Evolutionary conservation across 257 asterid species (phyloP).

Genomic region (Solanum sejunctum): DNA sequence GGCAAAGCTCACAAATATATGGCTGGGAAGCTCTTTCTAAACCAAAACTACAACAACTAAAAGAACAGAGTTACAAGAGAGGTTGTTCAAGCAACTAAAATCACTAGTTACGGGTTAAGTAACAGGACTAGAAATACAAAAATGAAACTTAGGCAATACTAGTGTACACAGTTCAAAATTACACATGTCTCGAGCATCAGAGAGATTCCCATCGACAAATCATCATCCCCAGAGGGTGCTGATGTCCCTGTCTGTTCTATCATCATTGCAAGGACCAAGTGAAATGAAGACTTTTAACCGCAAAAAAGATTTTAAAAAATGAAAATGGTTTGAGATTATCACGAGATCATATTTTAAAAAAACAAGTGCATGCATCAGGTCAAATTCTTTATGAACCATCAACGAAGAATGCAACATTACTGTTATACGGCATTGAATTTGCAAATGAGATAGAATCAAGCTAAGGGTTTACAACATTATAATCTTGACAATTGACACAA

Average conservation of each 20-base stretch:
- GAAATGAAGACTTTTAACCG: background rate
- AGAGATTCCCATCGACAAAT: conserved; percentile 72
- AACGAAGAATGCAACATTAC: background rate
- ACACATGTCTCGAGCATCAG: conserved; percentile 27
- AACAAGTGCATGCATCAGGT: background rate
- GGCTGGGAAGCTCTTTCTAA: background rate
- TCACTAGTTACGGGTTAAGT: no score
- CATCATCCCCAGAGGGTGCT: conserved; percentile 32
- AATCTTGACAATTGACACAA: background rate
- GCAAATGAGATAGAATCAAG: background rate
- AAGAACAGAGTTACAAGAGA: background rate
- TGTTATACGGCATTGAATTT: background rate
- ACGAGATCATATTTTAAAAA: background rate
- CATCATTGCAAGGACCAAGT: conserved; percentile 27
- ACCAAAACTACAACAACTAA: background rate
- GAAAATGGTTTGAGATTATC: background rate
- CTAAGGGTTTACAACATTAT: background rate
- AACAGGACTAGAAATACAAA: background rate
- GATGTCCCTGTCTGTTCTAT: conserved; percentile 78
- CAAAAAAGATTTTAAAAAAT: no score
- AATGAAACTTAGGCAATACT: background rate
- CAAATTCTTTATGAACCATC: background rate
- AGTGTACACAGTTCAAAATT: background rate
- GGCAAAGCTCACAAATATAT: background rate
- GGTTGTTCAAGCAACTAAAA: no score